Base-by-base conservation (phyloP, 495 filamentous ascomycete genomes). In the Talaromyces thailandensis region DNA sequence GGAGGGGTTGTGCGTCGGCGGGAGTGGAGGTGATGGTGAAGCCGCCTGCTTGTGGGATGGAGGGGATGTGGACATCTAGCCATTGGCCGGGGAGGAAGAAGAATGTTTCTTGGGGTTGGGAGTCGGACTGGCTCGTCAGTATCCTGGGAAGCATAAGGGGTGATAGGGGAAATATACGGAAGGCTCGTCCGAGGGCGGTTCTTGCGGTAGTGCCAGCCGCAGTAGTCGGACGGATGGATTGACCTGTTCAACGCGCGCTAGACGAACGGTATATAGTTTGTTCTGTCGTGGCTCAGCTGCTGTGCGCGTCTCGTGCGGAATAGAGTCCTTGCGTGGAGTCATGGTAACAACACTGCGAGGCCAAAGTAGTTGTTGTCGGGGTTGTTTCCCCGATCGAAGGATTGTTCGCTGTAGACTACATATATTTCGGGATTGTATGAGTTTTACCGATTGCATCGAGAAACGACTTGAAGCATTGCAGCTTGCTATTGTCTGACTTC, bases 21-120 rank as follows among this genome's bases (percentile, higher is more conserved):
- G 91, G 90, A 0, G 88, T 74, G 2, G 90, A 93, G n/a, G 89
- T 91, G 59, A 95, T 89, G 56, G 89, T 94, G 77, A 93, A 96
- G 5, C 91, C 91, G 7, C 91, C 91, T 2, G 90, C 86, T 71
- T 86, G 82, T 53, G 81, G 63, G 52, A 88, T 75, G 28, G 73
- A 73, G 0, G 90, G 89, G 55, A 89, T 79, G 67, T 90, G 84
- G 6, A 93, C 85, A 69, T 97, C 93, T 59, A 97, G 80, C 92
- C 92, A 97, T 80, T 96, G 93, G 35, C 93, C 93, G 1, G 93
- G 88, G 28, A 87, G 76, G 72, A 93, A 94, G 18, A 70, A 69
- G 40, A 79, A 73, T 29, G 71, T 69, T 45, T 78, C 60, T 51
- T 56, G 60, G 25, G 35, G 63, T 64, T 66, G 64, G 50, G 45